Evolutionary conservation across 345 rosid species (phyloP).

Genomic region (Melaleuca quinquenervia): DNA sequence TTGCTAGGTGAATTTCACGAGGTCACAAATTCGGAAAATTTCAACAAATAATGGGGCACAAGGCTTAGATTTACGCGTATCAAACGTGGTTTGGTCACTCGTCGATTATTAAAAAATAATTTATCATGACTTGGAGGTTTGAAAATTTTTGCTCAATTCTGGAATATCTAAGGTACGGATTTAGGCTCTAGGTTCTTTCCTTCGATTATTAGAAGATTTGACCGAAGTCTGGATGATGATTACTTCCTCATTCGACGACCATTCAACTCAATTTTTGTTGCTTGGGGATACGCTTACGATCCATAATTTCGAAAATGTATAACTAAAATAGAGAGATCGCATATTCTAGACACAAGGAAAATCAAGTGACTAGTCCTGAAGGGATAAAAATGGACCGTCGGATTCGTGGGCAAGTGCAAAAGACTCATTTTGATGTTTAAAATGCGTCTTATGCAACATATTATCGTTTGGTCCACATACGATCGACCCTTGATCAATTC

Average conservation of each 20-base stretch:
- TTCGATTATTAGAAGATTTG: no score
- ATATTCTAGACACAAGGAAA: no score
- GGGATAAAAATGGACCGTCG: background rate
- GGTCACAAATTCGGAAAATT: background rate
- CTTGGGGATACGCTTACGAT: background rate
- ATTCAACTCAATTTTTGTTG: background rate
- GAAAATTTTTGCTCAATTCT: no score
- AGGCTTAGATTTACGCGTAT: background rate
- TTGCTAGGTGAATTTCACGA: background rate
- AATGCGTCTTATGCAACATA: background rate
- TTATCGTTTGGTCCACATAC: background rate
- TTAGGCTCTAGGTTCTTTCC: background rate
- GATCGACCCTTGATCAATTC: background rate
- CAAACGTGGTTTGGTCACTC: background rate
- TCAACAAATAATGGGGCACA: background rate
- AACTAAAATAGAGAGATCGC: no score
- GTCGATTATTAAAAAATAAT: no score
- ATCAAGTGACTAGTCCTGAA: background rate
- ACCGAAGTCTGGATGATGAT: background rate
- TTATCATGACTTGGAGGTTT: no score
- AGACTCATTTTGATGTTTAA: background rate
- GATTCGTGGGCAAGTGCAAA: background rate
- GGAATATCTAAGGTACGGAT: background rate
- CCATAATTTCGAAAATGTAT: fast-evolving
- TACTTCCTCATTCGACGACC: background rate